phyloP scores from a whole-genome alignment of 768 basidiomycete species.

The Phaffia australis region DNA sequence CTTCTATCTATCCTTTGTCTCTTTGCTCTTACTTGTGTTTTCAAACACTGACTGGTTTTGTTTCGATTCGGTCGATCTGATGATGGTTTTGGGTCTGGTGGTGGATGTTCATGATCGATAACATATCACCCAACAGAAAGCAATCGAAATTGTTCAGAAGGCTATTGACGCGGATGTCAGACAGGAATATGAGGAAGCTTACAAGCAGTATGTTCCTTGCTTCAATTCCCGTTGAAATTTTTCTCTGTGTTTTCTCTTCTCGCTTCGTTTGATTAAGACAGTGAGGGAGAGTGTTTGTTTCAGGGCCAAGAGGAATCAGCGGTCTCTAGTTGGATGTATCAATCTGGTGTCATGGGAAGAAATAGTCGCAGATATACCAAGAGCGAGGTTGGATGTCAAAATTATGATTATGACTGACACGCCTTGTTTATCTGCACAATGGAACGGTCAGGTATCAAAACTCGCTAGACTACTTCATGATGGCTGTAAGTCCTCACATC shows the following conservation, averaged over 20 bases:
- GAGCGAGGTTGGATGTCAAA: too few species aligned
- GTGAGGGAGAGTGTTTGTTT: too few species aligned
- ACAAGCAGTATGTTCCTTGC: conserved; percentile 12
- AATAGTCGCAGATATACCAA: too few species aligned
- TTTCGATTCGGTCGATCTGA: too few species aligned
- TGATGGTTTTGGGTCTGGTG: too few species aligned
- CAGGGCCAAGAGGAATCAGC: too few species aligned
- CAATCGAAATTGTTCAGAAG: conserved; percentile 81
- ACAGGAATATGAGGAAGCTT: conserved; percentile 60
- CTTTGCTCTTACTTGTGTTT: not conserved
- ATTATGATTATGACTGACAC: too few species aligned
- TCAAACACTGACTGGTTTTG: not conserved
- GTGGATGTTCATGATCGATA: too few species aligned
- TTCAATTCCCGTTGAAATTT: conserved; percentile 49
- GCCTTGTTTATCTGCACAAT: conserved; percentile 22
- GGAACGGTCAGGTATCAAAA: conserved; percentile 56
- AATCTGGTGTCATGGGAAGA: too few species aligned
- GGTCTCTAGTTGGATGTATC: too few species aligned
- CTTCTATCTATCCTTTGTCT: not conserved
- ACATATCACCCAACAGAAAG: conserved; percentile 44
- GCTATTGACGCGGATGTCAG: conserved; percentile 89
- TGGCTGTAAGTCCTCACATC: conserved; percentile 52
- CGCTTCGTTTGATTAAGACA: not conserved
- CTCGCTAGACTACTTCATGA: conserved; percentile 95
- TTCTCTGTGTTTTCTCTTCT: not conserved